Conservation (phyloP, 192 early-diverging fungal genomes). For the Cetraspora pellucida region DNA sequence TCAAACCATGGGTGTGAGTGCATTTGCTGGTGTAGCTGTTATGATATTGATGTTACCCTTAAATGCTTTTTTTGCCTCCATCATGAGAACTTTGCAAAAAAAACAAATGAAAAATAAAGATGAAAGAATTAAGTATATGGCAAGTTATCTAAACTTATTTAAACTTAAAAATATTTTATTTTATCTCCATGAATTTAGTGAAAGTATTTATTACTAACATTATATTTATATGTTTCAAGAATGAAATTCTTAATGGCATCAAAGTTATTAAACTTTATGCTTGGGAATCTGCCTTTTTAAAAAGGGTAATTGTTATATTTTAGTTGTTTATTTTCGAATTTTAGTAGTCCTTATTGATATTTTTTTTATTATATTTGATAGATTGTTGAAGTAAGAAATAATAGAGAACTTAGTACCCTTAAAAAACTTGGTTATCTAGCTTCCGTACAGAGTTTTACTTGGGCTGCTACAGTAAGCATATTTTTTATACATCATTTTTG, state of each 20-base stretch:
- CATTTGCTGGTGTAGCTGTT: conserved; percentile 82
- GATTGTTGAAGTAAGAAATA: conserved; percentile 66
- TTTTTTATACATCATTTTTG: background rate
- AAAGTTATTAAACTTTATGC: conserved; percentile 97
- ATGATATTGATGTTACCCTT: conserved; percentile 85
- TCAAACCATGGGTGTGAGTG: conserved; percentile 75
- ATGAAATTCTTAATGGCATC: conserved; percentile 89
- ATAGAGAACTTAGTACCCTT: conserved; percentile 75
- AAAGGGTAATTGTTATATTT: conserved; percentile 53
- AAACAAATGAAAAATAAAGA: conserved; percentile 85
- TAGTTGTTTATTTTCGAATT: background rate
- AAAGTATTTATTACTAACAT: background rate
- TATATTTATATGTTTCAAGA: conserved; percentile 32
- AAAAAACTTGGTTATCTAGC: conserved; percentile 71
- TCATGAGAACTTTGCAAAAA: conserved; percentile 71
- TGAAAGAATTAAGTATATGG: conserved; percentile 43
- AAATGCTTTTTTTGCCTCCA: conserved; percentile 66
- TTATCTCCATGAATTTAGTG: background rate
- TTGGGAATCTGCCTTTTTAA: conserved; percentile 83
- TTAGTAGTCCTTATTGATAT: background rate
- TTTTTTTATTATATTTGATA: conserved; percentile 19
- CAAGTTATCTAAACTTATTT: background rate
- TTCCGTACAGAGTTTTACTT: conserved; percentile 74
- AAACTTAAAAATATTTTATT: background rate
- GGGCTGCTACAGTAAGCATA: conserved; percentile 61